phyloP scores from a whole-genome alignment of 2,329 filamentous ascomycete genomes.

The Whalleya microplaca region DNA sequence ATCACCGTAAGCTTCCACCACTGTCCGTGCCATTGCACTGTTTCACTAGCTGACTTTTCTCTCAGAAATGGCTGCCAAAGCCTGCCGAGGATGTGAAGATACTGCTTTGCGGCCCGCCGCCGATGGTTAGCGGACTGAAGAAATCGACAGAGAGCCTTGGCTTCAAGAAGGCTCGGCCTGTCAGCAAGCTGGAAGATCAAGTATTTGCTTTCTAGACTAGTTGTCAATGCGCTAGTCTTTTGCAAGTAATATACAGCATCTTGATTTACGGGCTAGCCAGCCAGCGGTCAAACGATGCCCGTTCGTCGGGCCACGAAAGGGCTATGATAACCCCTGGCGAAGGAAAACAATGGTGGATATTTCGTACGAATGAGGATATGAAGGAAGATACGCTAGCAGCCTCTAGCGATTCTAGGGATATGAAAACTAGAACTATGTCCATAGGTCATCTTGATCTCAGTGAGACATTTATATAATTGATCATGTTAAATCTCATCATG shows the following conservation, averaged over 20 bases:
- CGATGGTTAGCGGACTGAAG: slow-evolving; percentile 97
- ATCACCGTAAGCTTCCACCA: slow-evolving; percentile 67
- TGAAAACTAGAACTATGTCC: neutral
- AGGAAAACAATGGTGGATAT: neutral
- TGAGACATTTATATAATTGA: neutral
- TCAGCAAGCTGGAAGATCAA: slow-evolving; percentile 98
- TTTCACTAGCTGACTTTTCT: slow-evolving; percentile 29
- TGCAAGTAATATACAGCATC: neutral
- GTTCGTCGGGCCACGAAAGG: neutral
- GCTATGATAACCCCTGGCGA: neutral
- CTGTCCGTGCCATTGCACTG: neutral
- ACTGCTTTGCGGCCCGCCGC: slow-evolving; percentile 90
- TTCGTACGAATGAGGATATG: neutral
- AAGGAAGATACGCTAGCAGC: neutral
- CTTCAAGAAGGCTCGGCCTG: slow-evolving; percentile 88
- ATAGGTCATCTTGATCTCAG: neutral
- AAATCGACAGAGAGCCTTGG: slow-evolving; percentile 89
- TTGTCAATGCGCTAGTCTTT: neutral
- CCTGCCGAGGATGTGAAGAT: slow-evolving; percentile 89
- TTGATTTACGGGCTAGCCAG: neutral
- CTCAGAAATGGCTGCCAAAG: slow-evolving; percentile 76
- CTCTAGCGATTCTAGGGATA: neutral
- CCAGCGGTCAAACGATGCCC: neutral
- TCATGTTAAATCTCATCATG: neutral
- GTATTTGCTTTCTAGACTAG: slow-evolving; percentile 85